phyloP scores from a whole-genome alignment of 148 eudicot species.

The Rhododendron williamsianum region DNA sequence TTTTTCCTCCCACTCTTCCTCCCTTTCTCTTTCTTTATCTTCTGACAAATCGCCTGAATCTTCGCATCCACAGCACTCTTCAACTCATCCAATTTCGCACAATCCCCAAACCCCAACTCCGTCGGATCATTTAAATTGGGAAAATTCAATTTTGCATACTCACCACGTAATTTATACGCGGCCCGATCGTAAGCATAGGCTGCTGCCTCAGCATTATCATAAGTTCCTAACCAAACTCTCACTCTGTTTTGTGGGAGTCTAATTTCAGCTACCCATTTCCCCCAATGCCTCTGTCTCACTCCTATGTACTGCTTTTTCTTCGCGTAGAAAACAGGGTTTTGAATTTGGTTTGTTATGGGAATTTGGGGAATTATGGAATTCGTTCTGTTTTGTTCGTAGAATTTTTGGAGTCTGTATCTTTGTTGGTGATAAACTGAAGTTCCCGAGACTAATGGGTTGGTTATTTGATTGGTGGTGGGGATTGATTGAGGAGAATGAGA shows the following conservation, averaged over 20 bases:
- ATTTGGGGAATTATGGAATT: slow-evolving; percentile 17
- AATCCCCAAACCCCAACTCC: slow-evolving; percentile 46
- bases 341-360: slow-evolving; percentile 5
- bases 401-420: slow-evolving; percentile 58
- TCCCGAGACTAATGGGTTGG: slow-evolving; percentile 66
- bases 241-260: slow-evolving; percentile 88
- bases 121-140: slow-evolving; percentile 57
- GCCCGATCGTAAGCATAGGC: slow-evolving; percentile 98
- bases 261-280: slow-evolving; percentile 97
- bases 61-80: slow-evolving; percentile 67
- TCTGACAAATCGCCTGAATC: slow-evolving; percentile 68
- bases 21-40: slow-evolving; percentile 51
- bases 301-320: slow-evolving; percentile 88
- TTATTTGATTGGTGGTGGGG: slow-evolving; percentile 16
- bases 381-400: slow-evolving; percentile 40
- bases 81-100: slow-evolving; percentile 46
- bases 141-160: slow-evolving; percentile 77
- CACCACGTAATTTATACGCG: slow-evolving; percentile 86
- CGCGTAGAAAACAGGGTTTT: slow-evolving; percentile 1
- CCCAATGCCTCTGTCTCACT: slow-evolving; percentile 97
- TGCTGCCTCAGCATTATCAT: slow-evolving; percentile 83
- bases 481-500: slow-evolving; percentile 39
- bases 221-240: slow-evolving; percentile 95
- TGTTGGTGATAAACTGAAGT: slow-evolving; percentile 73
- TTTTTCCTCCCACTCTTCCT: slow-evolving; percentile 38